Evolutionary conservation across 2,329 filamentous ascomycete species (phyloP), one percentile per base, ranked within the genome.

Genomic region (Colletotrichum chlorophyti): DNA sequence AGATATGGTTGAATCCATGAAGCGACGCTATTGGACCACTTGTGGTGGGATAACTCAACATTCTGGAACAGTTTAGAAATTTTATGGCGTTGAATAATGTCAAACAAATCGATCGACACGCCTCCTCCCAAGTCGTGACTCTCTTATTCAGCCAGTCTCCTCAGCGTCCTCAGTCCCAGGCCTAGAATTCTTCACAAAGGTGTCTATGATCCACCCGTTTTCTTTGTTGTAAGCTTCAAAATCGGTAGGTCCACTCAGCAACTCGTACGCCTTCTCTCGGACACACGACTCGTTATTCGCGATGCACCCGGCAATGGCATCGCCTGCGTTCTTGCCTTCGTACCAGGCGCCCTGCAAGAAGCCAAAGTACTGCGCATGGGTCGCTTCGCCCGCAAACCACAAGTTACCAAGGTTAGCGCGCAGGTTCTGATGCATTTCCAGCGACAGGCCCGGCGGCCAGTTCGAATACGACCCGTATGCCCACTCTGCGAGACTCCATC

Each of bases 391-490:
- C 0, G 87, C 86, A 61, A 88, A 90, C 74, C 81, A 89, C 3
- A 90, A 68, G 1, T 84, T 71, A 8, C 79, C 79, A 0, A 87
- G 71, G 59, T 88, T 89, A n/a, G 86, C 84, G 1, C 87, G 81
- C 10, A 90, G 74, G 63, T 90, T 90, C 66, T 90, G 83, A 63
- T 90, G 87, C 73, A 79, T 83, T 65, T 89, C 83, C 0, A 90
- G 74, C 0, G 83, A 86, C 38, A 85, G 84, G 1, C 83, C 83
- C 0, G 80, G 73, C 0, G 87, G 87, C 88, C 87, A 90, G 68
- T 89, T 89, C 32, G 83, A 86, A 70, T 88, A 90, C 19, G 81
- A 86, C 4, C 87, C 87, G 51, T 80, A 84, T 0, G 77, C 69
- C 79, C 78, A 81, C 63, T 65, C 55, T 14, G 67, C 63, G 10